Conservation (phyloP, 495 filamentous ascomycete species). For the Aspergillus sclerotioniger region DNA sequence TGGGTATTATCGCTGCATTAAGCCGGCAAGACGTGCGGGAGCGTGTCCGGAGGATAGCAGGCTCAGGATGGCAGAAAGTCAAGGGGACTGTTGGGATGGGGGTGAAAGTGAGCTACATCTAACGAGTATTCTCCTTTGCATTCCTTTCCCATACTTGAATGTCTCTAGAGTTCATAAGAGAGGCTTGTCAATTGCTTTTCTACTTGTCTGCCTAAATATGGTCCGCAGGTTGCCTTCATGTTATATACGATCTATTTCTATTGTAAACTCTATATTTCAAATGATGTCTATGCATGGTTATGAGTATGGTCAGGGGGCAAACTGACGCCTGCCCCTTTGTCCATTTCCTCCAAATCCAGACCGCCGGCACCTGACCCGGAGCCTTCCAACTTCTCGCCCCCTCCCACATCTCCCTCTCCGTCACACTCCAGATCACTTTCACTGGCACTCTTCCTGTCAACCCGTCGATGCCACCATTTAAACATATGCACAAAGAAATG, state of each 20-base stretch:
- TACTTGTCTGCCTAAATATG: background rate
- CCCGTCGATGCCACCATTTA: slow-evolving; percentile 34
- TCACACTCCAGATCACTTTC: slow-evolving; percentile 8
- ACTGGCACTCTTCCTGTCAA: background rate
- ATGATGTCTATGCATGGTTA: background rate
- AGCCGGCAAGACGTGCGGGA: slow-evolving; percentile 74
- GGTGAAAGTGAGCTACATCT: slow-evolving; percentile 97
- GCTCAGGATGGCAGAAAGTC: slow-evolving; percentile 77
- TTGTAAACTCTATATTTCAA: slow-evolving; percentile 14
- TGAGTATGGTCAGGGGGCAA: background rate
- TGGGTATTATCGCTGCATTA: slow-evolving; percentile 76
- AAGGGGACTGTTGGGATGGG: slow-evolving; percentile 90
- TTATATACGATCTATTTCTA: slow-evolving; percentile 17
- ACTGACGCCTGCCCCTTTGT: background rate
- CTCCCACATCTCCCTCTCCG: background rate
- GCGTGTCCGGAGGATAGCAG: slow-evolving; percentile 63
- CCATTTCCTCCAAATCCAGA: background rate
- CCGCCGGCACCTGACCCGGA: background rate
- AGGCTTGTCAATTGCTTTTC: background rate
- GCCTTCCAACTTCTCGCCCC: background rate
- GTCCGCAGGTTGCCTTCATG: background rate
- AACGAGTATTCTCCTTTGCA: slow-evolving; percentile 15
- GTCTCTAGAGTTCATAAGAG: no score
- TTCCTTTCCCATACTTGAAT: no score
- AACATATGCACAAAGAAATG: slow-evolving; percentile 55